Evolutionary conservation across 1,284 basidiomycete species (phyloP).

Genomic region (Coniophora puteana): DNA sequence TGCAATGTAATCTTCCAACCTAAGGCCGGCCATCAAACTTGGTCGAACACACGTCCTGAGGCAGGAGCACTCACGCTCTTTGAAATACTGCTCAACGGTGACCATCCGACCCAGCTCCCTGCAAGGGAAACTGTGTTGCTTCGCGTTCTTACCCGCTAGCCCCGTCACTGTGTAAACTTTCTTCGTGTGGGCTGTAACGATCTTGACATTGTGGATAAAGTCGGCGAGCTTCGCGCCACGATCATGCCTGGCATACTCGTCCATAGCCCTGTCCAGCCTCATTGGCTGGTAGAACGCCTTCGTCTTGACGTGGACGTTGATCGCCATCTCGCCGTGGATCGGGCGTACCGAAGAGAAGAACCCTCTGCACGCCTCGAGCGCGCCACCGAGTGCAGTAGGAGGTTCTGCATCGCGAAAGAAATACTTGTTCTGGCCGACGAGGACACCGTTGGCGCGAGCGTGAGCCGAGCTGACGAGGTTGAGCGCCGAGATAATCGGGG

Average conservation of each 20-base stretch:
- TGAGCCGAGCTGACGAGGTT: constrained; percentile 47
- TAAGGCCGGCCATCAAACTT: constrained; percentile 21
- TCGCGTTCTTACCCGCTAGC: constrained; percentile 42
- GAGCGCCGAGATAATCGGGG: constrained; percentile 43
- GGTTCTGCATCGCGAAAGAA: constrained; percentile 28
- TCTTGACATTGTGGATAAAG: constrained; percentile 58
- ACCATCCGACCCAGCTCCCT: constrained; percentile 43
- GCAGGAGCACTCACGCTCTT: constrained; percentile 42
- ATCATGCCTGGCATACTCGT: constrained; percentile 44
- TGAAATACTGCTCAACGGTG: constrained; percentile 63
- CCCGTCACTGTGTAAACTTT: constrained; percentile 60
- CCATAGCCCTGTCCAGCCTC: constrained; percentile 57
- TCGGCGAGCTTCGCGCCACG: constrained; percentile 43
- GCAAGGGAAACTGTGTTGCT: constrained; percentile 50
- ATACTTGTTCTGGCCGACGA: constrained; percentile 44
- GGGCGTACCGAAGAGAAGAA: constrained; percentile 77
- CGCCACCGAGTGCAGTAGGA: constrained; percentile 23
- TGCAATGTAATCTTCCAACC: constrained; percentile 53
- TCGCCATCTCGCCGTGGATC: constrained; percentile 68
- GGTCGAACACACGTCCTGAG: neutral
- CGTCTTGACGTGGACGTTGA: constrained; percentile 76
- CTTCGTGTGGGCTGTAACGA: constrained; percentile 54
- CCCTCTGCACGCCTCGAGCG: constrained; percentile 66
- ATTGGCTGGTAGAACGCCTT: constrained; percentile 71
- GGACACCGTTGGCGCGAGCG: constrained; percentile 29